Percentiles rank a stretch among this genome's conserved stretches.
Evolutionary conservation across 257 asterid genomes (phyloP).

Genomic region (Salvia miltiorrhiza): DNA sequence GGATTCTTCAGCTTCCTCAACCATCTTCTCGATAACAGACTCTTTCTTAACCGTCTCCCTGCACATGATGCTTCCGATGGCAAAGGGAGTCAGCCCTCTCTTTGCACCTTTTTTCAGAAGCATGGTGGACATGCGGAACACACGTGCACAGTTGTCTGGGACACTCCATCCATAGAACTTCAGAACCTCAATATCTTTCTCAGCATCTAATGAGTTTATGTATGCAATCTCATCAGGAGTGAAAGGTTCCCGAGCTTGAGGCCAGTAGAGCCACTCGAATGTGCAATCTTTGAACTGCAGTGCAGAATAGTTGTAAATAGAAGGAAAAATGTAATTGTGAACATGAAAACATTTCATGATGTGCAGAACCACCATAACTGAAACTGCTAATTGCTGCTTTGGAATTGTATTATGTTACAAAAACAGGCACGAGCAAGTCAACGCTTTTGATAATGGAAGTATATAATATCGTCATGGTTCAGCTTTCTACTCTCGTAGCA

Average conservation of each 20-base stretch:
- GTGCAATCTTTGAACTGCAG: constrained; percentile 74
- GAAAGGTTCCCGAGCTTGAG: constrained; percentile 59
- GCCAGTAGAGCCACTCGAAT: constrained; percentile 89
- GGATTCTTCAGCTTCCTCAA: constrained; percentile 49
- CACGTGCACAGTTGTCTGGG: constrained; percentile 46
- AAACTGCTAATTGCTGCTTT: neutral
- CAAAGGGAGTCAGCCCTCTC: constrained; percentile 59
- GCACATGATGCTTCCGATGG: constrained; percentile 68
- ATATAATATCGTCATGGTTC: neutral
- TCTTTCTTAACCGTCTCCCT: constrained; percentile 56
- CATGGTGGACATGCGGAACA: constrained; percentile 62
- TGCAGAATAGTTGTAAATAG: neutral
- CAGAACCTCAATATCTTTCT: constrained; percentile 59
- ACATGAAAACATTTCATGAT: neutral
- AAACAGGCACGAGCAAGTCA: neutral
- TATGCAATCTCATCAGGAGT: constrained; percentile 47
- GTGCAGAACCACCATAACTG: neutral
- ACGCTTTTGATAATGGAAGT: neutral
- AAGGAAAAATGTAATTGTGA: neutral
- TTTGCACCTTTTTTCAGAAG: constrained; percentile 70
- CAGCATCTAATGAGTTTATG: constrained; percentile 59
- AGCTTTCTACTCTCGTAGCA: neutral
- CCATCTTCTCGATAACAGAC: constrained; percentile 56
- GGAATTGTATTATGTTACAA: neutral
- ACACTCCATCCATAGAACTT: constrained; percentile 64